These are phyloP conservation scores for Teratosphaeria nubilosa DNA, from an alignment of 2,329 filamentous ascomycete species.

Conservation along the genomic window DNA sequence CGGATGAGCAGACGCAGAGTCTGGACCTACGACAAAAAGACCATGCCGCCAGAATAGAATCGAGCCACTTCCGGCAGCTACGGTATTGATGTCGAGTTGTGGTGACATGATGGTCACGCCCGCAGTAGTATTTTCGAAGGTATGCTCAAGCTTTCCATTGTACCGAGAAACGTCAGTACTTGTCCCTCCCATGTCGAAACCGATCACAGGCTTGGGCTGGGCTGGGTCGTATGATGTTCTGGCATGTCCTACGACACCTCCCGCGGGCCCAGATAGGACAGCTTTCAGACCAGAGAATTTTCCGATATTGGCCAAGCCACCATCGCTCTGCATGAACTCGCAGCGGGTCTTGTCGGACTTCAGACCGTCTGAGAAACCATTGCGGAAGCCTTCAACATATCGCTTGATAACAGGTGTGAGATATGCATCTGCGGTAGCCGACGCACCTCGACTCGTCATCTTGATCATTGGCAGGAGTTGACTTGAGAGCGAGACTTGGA, in stretches of 20 bases:
- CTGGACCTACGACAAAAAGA: slow-evolving; percentile 11
- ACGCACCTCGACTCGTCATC: slow-evolving; percentile 59
- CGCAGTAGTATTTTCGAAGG: slow-evolving; percentile 11
- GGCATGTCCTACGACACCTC: slow-evolving; percentile 26
- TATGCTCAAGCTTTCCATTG: slow-evolving; percentile 9
- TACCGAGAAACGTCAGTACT: slow-evolving; percentile 11
- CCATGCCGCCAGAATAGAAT: slow-evolving; percentile 12
- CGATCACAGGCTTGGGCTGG: slow-evolving; percentile 20
- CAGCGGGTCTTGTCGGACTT: slow-evolving; percentile 16
- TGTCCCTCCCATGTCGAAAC: slow-evolving; percentile 4
- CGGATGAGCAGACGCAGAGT: slow-evolving; percentile 19
- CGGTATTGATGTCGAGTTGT: slow-evolving; percentile 16
- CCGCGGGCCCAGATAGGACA: slow-evolving; percentile 26
- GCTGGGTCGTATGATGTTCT: slow-evolving; percentile 23
- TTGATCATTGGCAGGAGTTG: slow-evolving; percentile 77
- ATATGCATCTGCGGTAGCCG: slow-evolving; percentile 66
- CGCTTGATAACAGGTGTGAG: slow-evolving; percentile 65
- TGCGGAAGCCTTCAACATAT: slow-evolving; percentile 42
- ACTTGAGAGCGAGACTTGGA: slow-evolving; percentile 67
- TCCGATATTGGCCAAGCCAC: slow-evolving; percentile 18
- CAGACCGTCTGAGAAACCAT: slow-evolving; percentile 19
- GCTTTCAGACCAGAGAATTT: slow-evolving; percentile 24
- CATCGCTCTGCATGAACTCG: slow-evolving; percentile 29
- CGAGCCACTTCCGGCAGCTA: slow-evolving; percentile 13
- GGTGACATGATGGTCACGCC: slow-evolving; percentile 11